Evolutionary conservation across 2,329 filamentous ascomycete species (phyloP), one percentile per base, ranked within the genome.

Genomic region (Daldinia eschscholtzii): DNA sequence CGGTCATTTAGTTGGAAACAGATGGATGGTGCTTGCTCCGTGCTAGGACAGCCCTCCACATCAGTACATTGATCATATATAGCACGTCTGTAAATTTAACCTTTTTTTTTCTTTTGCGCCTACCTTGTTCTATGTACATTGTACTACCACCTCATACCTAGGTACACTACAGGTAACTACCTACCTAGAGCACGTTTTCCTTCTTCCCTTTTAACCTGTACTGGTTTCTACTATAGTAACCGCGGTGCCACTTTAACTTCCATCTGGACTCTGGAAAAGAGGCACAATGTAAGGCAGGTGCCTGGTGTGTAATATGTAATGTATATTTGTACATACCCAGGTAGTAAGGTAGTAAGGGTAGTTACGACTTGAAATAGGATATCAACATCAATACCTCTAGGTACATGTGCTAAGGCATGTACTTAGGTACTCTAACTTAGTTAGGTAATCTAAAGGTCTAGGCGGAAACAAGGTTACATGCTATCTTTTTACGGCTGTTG

Each of bases 401-500:
- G 44, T 48, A 48, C 42, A 33, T 23, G n/a, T 46, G 46, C 15
- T 18, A 42, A 42, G n/a, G n/a, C 15, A 9, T 18, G 41, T 50
- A 57, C 20, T 13, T 52, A 20, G 23, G 18, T 46, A 46, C 4
- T n/a, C 42, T 55, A 55, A 37, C 33, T 15, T 28, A 35, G 28
- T 53, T 35, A 20, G 48, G 48, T 42, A 23, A 57, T 18, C 39
- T 50, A 30, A 7, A 30, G 26, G 26, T 52, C 46, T 52, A 52
- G 46, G 26, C 46, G 46, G 28, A 52, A 52, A 52, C 46, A 52
- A 52, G 46, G 46, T 52, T 33, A 52, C 46, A 52, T 33, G 15
- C 26, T 35, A 35, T 10, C 46, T 33, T 28, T 61, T 42, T 37
- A 68, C 66, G 66, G 66, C 62, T 69, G 58, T 69, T 65, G 63